These are phyloP conservation scores for Protomyces inundatus DNA, from an alignment of 1,139 yeast genomes.

Conservation along the genomic window DNA sequence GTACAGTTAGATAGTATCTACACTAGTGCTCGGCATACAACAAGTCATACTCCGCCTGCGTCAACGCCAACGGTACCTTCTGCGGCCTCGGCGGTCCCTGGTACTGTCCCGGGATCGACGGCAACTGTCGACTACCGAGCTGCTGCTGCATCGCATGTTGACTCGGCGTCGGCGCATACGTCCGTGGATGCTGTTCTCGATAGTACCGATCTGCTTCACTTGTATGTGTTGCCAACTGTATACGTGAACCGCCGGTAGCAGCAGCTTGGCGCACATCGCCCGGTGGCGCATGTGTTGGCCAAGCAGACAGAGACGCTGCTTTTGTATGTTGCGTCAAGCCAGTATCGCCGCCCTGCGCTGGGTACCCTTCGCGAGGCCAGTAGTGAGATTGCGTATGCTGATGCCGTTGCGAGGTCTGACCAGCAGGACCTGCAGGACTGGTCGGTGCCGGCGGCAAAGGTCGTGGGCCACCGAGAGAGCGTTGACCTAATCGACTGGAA, in stretches of 20 bases:
- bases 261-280: background rate
- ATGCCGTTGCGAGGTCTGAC: background rate
- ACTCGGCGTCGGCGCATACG: constrained; percentile 19
- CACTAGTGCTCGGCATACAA: background rate
- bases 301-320: background rate
- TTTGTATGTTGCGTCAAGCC: background rate
- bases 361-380: background rate
- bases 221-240: background rate
- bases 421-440: no score
- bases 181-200: background rate
- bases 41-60: constrained; percentile 19
- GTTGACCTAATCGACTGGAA: background rate
- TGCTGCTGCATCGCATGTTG: background rate
- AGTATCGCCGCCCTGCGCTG: background rate
- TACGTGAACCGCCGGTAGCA: background rate
- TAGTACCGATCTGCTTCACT: background rate
- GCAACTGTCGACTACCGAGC: background rate
- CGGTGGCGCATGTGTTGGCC: background rate
- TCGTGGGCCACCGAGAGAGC: background rate
- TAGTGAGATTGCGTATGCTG: background rate
- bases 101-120: background rate
- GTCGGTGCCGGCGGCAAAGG: background rate
- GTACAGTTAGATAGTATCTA: no score
- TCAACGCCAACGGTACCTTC: constrained; percentile 20
- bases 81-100: constrained; percentile 5